phyloP scores from a whole-genome alignment of 768 basidiomycete species.

The Suillus variegatus region DNA sequence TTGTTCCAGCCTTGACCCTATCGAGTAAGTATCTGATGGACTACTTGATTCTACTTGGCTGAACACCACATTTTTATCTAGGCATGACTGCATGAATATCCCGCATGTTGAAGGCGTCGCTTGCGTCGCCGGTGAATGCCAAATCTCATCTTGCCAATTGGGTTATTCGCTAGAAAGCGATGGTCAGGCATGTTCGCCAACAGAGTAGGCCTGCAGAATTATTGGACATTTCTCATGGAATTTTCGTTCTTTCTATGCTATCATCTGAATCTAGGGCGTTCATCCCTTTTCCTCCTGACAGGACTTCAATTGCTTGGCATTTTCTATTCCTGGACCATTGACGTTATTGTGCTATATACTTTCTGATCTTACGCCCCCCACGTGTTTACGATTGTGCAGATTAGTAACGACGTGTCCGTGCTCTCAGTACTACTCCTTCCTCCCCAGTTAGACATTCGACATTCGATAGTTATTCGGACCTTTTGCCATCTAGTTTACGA shows the following conservation, averaged over 20 bases:
- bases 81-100: slow-evolving; percentile 30
- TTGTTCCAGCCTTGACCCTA: slow-evolving; percentile 25
- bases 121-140: slow-evolving; percentile 28
- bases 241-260: background rate
- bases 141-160: slow-evolving; percentile 25
- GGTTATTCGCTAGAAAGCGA: slow-evolving; percentile 22
- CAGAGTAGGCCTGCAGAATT: slow-evolving; percentile 3
- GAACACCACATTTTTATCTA: slow-evolving; percentile 7
- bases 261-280: too few species aligned
- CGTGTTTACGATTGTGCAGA: background rate
- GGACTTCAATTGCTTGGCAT: background rate
- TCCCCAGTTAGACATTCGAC: too few species aligned
- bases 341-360: background rate
- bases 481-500: too few species aligned
- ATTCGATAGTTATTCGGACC: too few species aligned
- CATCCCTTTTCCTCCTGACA: background rate
- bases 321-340: background rate
- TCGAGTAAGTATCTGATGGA: slow-evolving; percentile 8
- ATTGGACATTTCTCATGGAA: background rate
- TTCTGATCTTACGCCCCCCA: background rate
- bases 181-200: slow-evolving; percentile 19
- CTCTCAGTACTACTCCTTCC: too few species aligned
- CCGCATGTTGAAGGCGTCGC: slow-evolving; percentile 25
- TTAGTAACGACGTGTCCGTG: background rate
- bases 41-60: background rate